Evolutionary conservation across 2,329 filamentous ascomycete species (phyloP).

Genomic region (Diaporthe sp.): DNA sequence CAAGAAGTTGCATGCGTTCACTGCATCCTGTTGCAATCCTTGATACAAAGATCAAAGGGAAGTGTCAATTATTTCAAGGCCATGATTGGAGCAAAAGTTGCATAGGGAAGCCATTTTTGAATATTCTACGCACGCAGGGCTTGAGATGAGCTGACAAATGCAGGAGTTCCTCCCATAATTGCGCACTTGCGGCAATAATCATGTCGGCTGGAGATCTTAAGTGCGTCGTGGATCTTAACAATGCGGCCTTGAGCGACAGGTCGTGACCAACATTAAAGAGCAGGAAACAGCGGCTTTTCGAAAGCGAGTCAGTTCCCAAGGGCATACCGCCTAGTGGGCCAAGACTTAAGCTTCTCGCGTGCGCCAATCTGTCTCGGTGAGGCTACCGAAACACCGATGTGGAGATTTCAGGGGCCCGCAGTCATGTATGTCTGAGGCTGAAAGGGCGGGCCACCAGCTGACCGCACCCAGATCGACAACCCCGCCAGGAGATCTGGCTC

Average conservation of each 20-base stretch:
- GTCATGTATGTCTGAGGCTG: conserved; percentile 2
- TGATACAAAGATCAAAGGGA: not conserved
- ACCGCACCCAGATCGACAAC: conserved; percentile 4
- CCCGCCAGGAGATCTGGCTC: not conserved
- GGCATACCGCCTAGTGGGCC: not conserved
- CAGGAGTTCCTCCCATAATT: not conserved
- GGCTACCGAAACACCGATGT: conserved; percentile 21
- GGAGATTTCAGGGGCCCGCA: conserved; percentile 17
- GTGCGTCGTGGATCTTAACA: conserved; percentile 8
- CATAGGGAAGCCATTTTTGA: no score
- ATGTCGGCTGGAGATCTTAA: conserved; percentile 15
- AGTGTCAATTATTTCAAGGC: not conserved
- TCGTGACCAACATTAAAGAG: not conserved
- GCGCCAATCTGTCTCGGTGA: conserved; percentile 23
- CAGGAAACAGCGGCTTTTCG: not conserved
- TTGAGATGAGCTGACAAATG: conserved; percentile 11
- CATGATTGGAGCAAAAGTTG: no score
- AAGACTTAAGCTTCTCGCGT: conserved; percentile 19
- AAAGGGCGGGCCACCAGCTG: conserved; percentile 5
- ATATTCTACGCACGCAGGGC: no score
- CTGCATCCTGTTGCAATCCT: not conserved
- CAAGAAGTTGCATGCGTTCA: not conserved
- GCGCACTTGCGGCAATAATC: not conserved
- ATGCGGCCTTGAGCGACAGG: not conserved
- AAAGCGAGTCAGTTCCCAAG: not conserved